Evolutionary conservation across 225 moss, liverwort and hornwort species (phyloP).

Genomic region (Thuidium tamariscinum): DNA sequence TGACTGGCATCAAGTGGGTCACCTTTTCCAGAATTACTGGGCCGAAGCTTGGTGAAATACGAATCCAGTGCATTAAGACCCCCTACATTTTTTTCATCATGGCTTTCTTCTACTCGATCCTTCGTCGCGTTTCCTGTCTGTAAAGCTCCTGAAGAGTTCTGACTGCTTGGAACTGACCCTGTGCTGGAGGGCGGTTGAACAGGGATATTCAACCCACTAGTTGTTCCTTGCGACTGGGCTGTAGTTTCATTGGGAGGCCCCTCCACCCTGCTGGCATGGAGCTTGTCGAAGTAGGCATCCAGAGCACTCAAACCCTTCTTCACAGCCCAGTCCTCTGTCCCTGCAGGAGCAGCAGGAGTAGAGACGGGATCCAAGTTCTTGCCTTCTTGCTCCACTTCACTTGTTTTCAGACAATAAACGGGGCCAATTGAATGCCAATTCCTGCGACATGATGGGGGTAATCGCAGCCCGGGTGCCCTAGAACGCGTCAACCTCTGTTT

Average conservation of each 20-base stretch:
- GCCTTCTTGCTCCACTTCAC: constrained; percentile 25
- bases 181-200: background rate
- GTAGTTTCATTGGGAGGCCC: background rate
- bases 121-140: background rate
- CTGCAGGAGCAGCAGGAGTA: background rate
- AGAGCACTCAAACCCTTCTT: constrained; percentile 61
- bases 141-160: background rate
- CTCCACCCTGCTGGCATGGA: constrained; percentile 41
- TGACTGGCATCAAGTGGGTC: background rate
- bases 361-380: constrained; percentile 1
- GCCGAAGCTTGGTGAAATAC: constrained; percentile 63
- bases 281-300: constrained; percentile 87
- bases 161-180: background rate
- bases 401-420: constrained; percentile 25
- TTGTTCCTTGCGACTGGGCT: constrained; percentile 1
- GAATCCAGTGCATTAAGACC: constrained; percentile 59
- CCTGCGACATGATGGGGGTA: background rate
- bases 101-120: background rate
- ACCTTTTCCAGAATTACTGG: constrained; percentile 19
- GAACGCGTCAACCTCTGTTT: background rate
- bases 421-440: background rate
- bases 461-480: background rate
- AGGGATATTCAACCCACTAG: background rate
- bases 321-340: constrained; percentile 24
- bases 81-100: background rate